Conservation (phyloP, 345 rosid species). For the Sisymbrium altissimum region DNA sequence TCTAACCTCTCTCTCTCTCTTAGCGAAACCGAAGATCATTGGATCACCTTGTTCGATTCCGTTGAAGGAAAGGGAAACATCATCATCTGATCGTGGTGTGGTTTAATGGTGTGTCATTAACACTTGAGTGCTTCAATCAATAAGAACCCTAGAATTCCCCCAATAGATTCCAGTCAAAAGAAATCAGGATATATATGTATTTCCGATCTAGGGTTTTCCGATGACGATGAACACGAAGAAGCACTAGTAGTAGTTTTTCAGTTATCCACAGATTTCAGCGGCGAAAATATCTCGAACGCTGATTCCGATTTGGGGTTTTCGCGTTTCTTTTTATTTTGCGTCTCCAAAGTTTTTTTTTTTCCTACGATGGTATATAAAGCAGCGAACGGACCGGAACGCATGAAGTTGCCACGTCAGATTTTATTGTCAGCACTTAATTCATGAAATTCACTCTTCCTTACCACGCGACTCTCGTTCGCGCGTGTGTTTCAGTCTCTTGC, state of each 20-base stretch:
- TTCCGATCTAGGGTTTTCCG: slow-evolving; percentile 11
- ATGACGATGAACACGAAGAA: slow-evolving; percentile 2
- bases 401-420: slow-evolving; percentile 26
- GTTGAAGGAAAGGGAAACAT: neutral
- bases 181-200: neutral
- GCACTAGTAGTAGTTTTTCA: neutral
- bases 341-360: neutral
- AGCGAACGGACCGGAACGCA: neutral
- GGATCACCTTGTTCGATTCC: slow-evolving; percentile 2
- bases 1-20: slow-evolving; percentile 25
- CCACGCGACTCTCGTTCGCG: neutral
- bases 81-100: neutral
- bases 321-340: neutral
- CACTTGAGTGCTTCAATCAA: slow-evolving; percentile 18
- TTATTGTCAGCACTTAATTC: neutral
- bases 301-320: slow-evolving; percentile 14
- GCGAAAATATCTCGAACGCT: slow-evolving; percentile 7
- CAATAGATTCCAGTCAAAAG: neutral
- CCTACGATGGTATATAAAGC: neutral
- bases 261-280: slow-evolving; percentile 9
- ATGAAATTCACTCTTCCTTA: neutral
- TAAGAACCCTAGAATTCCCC: slow-evolving; percentile 23
- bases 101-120: neutral
- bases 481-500: neutral
- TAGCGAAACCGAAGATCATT: neutral